Evolutionary conservation across 2,329 filamentous ascomycete species (phyloP).

Genomic region (Talaromyces rugulosus): DNA sequence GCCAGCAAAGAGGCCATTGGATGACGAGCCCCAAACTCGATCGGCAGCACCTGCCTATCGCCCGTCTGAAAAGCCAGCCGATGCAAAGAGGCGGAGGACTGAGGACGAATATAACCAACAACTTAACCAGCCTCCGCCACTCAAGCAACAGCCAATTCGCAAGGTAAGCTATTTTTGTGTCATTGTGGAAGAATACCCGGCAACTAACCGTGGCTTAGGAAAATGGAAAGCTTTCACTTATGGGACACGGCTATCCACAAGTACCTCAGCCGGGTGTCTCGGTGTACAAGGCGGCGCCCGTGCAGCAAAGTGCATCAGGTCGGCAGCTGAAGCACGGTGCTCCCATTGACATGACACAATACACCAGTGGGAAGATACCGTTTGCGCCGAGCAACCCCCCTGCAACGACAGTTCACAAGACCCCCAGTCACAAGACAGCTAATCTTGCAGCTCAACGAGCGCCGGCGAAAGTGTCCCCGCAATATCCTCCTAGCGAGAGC

Average conservation of each 20-base stretch:
- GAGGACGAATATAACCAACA: conserved; percentile 65
- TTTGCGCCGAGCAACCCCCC: conserved; percentile 68
- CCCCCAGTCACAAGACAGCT: conserved; percentile 42
- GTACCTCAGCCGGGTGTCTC: conserved; percentile 25
- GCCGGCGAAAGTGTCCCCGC: conserved; percentile 64
- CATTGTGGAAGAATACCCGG: not conserved
- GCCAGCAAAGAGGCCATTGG: conserved; percentile 68
- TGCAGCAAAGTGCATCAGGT: conserved; percentile 43
- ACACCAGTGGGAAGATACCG: conserved; percentile 82
- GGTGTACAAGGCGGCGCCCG: conserved; percentile 30
- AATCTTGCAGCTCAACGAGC: conserved; percentile 36
- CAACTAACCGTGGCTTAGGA: conserved; percentile 19
- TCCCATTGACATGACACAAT: conserved; percentile 78
- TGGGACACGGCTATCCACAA: conserved; percentile 33
- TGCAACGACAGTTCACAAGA: conserved; percentile 58
- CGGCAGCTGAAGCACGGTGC: conserved; percentile 54
- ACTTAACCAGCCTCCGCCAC: conserved; percentile 64
- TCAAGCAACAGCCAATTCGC: conserved; percentile 66
- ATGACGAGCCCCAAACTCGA: conserved; percentile 53
- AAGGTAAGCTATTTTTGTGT: conserved; percentile 53
- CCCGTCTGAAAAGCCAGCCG: conserved; percentile 60
- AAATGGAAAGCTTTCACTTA: conserved; percentile 36
- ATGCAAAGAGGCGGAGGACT: conserved; percentile 75
- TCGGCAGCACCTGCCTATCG: conserved; percentile 34
- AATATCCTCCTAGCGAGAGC: conserved; percentile 81